phyloP scores from a whole-genome alignment of 345 rosid genomes.

The Camelina sativa region DNA sequence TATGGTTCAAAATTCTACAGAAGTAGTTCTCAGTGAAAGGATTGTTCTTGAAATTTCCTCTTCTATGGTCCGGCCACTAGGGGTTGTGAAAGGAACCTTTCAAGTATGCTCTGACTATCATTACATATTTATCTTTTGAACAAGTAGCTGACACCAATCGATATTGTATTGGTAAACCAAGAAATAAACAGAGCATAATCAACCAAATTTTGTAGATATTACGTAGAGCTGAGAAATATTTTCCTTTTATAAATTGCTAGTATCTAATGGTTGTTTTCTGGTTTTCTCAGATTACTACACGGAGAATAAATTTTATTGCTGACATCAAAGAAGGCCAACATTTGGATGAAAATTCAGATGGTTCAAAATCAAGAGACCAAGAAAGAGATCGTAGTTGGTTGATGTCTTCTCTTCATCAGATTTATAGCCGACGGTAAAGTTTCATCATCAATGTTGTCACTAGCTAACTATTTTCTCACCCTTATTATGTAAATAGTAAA shows the following conservation, averaged over 20 bases:
- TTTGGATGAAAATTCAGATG: constrained; percentile 49
- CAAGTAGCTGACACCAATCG: constrained; percentile 7
- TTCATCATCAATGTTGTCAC: constrained; percentile 17
- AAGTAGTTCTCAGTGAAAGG: constrained; percentile 75
- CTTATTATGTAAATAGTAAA: neutral
- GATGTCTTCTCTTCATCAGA: constrained; percentile 85
- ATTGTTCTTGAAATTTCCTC: constrained; percentile 87
- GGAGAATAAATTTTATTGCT: constrained; percentile 87
- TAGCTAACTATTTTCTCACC: neutral
- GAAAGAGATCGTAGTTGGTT: constrained; percentile 84
- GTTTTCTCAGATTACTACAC: constrained; percentile 70
- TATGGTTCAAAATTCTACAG: constrained; percentile 52
- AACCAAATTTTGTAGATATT: neutral
- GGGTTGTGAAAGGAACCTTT: constrained; percentile 83
- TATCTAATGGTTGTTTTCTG: constrained; percentile 21
- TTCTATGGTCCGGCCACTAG: constrained; percentile 83
- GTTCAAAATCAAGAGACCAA: constrained; percentile 47
- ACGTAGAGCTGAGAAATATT: neutral
- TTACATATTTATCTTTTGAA: neutral
- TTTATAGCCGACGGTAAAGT: constrained; percentile 82
- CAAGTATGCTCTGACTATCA: constrained; percentile 59
- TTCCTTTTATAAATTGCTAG: constrained; percentile 7
- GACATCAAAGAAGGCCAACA: constrained; percentile 52
- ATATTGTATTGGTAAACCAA: neutral
- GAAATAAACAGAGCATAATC: constrained; percentile 2